A percentile compares a stretch with the other conserved stretches of the same genome.
These are phyloP conservation scores for Thielaviopsis euricoi DNA, from an alignment of 2,329 filamentous ascomycete species.

Conservation along the genomic window DNA sequence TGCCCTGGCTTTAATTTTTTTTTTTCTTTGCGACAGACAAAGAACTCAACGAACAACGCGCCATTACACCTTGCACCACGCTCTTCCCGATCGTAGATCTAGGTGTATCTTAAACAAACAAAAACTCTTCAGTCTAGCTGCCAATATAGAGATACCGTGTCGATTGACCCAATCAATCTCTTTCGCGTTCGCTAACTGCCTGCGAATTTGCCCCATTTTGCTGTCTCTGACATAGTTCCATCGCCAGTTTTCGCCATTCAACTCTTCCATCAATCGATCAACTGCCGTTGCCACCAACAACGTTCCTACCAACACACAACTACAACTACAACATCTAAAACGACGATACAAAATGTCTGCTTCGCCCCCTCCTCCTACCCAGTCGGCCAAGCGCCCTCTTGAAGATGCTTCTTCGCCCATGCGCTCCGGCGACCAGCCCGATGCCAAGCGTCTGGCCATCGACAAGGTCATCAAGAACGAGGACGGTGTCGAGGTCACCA, in stretches of 20 bases:
- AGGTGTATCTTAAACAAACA: slow-evolving; percentile 11
- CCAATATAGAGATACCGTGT: not conserved
- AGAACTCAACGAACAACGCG: slow-evolving; percentile 1
- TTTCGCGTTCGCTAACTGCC: not conserved
- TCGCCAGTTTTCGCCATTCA: not conserved
- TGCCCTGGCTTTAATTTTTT: slow-evolving; percentile 2
- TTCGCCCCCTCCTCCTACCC: slow-evolving; percentile 47
- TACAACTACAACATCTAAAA: not conserved
- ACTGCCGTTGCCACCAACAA: not conserved
- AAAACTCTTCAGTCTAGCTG: not conserved
- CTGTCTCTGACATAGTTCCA: not conserved
- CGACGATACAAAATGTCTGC: slow-evolving; percentile 62
- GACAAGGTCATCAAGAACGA: slow-evolving; percentile 74
- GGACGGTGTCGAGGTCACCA: slow-evolving; percentile 32
- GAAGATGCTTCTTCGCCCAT: slow-evolving; percentile 98
- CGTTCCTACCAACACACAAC: slow-evolving; percentile 14
- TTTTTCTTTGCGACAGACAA: not conserved
- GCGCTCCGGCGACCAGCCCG: slow-evolving; percentile 78
- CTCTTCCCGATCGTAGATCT: slow-evolving; percentile 3
- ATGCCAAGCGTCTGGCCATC: slow-evolving; percentile 89
- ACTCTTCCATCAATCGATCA: not conserved
- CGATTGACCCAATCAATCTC: slow-evolving; percentile 1
- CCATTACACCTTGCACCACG: slow-evolving; percentile 8
- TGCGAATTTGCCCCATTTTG: not conserved
- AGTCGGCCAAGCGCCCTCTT: slow-evolving; percentile 76